Evolutionary conservation across 1,284 basidiomycete species (phyloP).

Genomic region (Porodaedalea pini): DNA sequence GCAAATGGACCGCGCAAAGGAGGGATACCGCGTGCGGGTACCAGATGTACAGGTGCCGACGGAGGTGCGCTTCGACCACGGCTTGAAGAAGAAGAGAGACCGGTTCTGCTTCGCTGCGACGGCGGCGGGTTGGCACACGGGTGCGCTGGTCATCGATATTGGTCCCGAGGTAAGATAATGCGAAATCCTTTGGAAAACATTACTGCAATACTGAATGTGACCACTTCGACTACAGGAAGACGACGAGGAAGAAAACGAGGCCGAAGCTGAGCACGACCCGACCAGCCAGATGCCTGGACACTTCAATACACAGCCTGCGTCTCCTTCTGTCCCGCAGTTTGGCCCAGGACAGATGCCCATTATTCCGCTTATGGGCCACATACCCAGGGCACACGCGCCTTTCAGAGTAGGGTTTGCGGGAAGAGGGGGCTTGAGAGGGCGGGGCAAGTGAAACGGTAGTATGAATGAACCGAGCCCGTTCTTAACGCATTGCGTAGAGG

Average conservation of each 20-base stretch:
- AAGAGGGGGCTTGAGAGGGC: slow-evolving; percentile 21
- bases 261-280: slow-evolving; percentile 9
- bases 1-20: slow-evolving; percentile 32
- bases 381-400: slow-evolving; percentile 18
- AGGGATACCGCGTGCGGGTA: slow-evolving; percentile 27
- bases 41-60: slow-evolving; percentile 56
- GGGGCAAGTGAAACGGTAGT: neutral
- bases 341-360: slow-evolving; percentile 17
- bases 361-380: neutral
- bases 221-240: slow-evolving; percentile 8
- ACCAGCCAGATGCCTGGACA: slow-evolving; percentile 20
- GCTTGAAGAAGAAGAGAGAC: slow-evolving; percentile 44
- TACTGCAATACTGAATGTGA: slow-evolving; percentile 35
- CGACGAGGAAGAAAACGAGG: slow-evolving; percentile 20
- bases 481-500: neutral
- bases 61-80: slow-evolving; percentile 67
- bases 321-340: neutral
- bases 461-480: neutral
- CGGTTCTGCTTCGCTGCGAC: slow-evolving; percentile 75
- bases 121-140: slow-evolving; percentile 85
- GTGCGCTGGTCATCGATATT: slow-evolving; percentile 79
- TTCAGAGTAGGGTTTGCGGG: slow-evolving; percentile 33
- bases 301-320: slow-evolving; percentile 3
- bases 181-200: neutral
- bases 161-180: slow-evolving; percentile 31